Base-by-base conservation (phyloP, 805 yeast species). In the Saturnispora sekii region DNA sequence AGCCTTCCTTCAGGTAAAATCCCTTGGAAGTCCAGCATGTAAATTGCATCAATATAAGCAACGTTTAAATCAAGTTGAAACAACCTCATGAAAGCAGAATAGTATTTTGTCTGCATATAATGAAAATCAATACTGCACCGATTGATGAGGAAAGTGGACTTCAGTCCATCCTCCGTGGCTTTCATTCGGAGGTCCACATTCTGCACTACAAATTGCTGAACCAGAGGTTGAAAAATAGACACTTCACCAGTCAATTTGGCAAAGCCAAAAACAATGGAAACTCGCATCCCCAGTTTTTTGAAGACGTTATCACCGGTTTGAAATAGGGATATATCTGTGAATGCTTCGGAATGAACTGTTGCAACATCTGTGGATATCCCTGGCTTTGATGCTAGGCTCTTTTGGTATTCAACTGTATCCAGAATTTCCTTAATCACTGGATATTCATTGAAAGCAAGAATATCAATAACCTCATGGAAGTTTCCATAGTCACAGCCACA, bases 381-480 rank as follows among this genome's bases (percentile, higher is more conserved):
- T 2, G 34, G 34, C 18, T 34, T 9, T 17, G 3, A 4, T 28
- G 26, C 1, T 21, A 29, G 3, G 6, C 28, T 21, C 36, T 38
- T 15, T 21, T 31, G 28, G 32, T 18, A 12, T 28, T 14, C 15
- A 42, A 38, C 8, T 26, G 16, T 15, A 12, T 50, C 47, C 10
- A 55, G 35, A 8, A 60, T 26, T 1, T 56, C 55, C 15, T 48
- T 46, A 8, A 61, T 42, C 9, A 52, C 43, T 10, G 48, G 50
- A 33, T 53, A 48, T 29, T 64, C 68, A 29, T 55, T 36, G 11
- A 52, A 45, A 7, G 47, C 26, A 14, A 63, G 33, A 2, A 51
- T 32, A 14, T 56, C 55, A 10, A 63, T 30, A 1, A 56, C 53
- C 10, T 38, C 18, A 3, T 51, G 33, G 11, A 60, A 50, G n/a